These are phyloP conservation scores for Eucalyptus curtisii DNA, from an alignment of 345 rosid species.

Conservation along the genomic window DNA sequence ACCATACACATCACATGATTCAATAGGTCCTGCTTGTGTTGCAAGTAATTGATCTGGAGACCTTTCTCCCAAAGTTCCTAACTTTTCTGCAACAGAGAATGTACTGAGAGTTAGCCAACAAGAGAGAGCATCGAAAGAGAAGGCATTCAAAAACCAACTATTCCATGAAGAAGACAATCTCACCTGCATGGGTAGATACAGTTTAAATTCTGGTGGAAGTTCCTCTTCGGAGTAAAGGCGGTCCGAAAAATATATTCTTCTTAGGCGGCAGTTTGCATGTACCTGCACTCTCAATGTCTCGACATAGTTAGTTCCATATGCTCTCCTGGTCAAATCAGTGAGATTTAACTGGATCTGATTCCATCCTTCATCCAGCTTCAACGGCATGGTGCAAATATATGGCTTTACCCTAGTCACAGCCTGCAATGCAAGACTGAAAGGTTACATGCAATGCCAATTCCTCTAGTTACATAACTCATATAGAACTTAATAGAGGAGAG, in stretches of 20 bases:
- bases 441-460: not conserved
- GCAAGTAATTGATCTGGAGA: not conserved
- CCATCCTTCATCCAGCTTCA: constrained; percentile 96
- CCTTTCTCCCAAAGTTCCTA: not conserved
- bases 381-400: constrained; percentile 86
- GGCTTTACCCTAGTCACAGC: constrained; percentile 90
- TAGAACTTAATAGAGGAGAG: not conserved
- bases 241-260: constrained; percentile 85
- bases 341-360: constrained; percentile 90
- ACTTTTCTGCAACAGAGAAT: constrained; percentile 33
- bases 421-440: constrained; percentile 13
- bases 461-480: not conserved
- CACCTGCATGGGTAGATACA: constrained; percentile 92
- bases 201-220: constrained; percentile 89
- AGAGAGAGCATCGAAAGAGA: not conserved
- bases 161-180: not conserved
- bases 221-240: constrained; percentile 94
- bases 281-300: constrained; percentile 96
- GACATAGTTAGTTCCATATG: constrained; percentile 91
- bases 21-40: not conserved
- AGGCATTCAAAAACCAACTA: not conserved
- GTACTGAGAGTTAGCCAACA: not conserved
- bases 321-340: constrained; percentile 84
- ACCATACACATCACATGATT: not conserved
- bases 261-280: constrained; percentile 86